Percentiles rank a stretch among this genome's conserved stretches.
Evolutionary conservation across 768 basidiomycete genomes (phyloP).

Genomic region (Phaeotremella skinneri): DNA sequence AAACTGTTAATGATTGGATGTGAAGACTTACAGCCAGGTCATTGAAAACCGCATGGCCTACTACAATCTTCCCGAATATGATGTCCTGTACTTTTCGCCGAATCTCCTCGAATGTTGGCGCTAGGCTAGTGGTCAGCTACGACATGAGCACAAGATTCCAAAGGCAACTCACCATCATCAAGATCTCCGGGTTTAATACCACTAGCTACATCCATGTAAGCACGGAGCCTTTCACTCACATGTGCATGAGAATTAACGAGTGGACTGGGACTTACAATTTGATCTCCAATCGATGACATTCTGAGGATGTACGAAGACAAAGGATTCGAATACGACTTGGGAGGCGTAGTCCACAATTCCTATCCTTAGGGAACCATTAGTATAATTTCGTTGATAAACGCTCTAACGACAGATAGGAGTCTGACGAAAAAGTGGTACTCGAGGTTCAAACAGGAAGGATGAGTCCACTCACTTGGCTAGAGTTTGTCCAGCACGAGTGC

Average conservation of each 20-base stretch:
- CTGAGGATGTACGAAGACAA: slow-evolving; percentile 72
- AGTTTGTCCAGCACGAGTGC: slow-evolving; percentile 20
- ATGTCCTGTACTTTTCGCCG: slow-evolving; percentile 71
- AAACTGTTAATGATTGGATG: slow-evolving; percentile 61
- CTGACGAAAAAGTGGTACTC: neutral
- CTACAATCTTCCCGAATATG: slow-evolving; percentile 70
- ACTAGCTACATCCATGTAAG: slow-evolving; percentile 52
- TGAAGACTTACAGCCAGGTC: slow-evolving; percentile 68
- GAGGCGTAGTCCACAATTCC: slow-evolving; percentile 85
- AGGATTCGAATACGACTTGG: slow-evolving; percentile 69
- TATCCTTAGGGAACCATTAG: slow-evolving; percentile 53
- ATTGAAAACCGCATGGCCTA: slow-evolving; percentile 87
- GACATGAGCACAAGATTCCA: neutral
- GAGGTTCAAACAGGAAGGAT: neutral
- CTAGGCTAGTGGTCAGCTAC: slow-evolving; percentile 44
- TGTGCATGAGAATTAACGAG: neutral
- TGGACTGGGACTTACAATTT: slow-evolving; percentile 54
- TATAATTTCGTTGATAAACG: neutral
- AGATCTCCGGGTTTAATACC: slow-evolving; percentile 76
- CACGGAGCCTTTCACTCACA: neutral
- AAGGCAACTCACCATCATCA: slow-evolving; percentile 52
- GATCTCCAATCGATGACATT: slow-evolving; percentile 87
- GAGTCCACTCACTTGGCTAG: slow-evolving; percentile 37
- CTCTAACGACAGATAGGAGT: neutral
- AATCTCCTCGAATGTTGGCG: slow-evolving; percentile 72